phyloP scores from a whole-genome alignment of 768 basidiomycete species.

The Wakefieldia striispora region DNA sequence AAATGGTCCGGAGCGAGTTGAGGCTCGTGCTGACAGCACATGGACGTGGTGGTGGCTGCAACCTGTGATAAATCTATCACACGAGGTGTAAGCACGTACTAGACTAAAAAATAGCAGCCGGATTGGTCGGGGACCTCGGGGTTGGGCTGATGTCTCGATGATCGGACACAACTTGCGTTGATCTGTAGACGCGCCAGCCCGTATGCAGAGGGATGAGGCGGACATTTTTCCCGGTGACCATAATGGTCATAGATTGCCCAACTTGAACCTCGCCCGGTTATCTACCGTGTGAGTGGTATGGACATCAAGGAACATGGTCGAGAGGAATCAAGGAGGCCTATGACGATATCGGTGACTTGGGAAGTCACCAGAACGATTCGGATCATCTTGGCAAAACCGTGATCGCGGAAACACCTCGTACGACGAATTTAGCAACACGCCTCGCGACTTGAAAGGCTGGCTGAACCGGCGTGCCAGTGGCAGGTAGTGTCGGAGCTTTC shows the following conservation, averaged over 20 bases:
- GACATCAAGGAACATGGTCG: constrained; percentile 9
- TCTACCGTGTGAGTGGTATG: background rate
- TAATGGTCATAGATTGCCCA: background rate
- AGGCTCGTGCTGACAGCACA: constrained; percentile 7
- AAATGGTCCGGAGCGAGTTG: background rate
- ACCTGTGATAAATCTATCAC: constrained; percentile 1
- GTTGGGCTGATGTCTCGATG: too few species aligned
- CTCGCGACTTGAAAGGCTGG: constrained; percentile 1
- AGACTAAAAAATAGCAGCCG: constrained; percentile 2
- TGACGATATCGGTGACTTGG: constrained; percentile 16
- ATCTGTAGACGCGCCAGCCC: constrained; percentile 1
- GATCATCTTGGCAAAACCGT: constrained; percentile 8
- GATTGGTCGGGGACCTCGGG: background rate
- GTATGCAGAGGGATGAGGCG: constrained; percentile 3
- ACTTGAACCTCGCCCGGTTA: constrained; percentile 17
- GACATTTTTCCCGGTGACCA: constrained; percentile 9
- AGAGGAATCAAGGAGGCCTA: constrained; percentile 2
- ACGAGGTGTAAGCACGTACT: constrained; percentile 9
- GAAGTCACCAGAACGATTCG: constrained; percentile 14
- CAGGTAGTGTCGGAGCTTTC: constrained; percentile 9
- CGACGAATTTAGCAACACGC: constrained; percentile 13
- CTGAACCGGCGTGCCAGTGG: background rate
- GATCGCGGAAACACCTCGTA: constrained; percentile 3
- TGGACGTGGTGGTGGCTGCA: background rate
- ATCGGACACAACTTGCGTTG: background rate